Evolutionary conservation across 768 basidiomycete species (phyloP).

Genomic region (Leccinum ochraceum): DNA sequence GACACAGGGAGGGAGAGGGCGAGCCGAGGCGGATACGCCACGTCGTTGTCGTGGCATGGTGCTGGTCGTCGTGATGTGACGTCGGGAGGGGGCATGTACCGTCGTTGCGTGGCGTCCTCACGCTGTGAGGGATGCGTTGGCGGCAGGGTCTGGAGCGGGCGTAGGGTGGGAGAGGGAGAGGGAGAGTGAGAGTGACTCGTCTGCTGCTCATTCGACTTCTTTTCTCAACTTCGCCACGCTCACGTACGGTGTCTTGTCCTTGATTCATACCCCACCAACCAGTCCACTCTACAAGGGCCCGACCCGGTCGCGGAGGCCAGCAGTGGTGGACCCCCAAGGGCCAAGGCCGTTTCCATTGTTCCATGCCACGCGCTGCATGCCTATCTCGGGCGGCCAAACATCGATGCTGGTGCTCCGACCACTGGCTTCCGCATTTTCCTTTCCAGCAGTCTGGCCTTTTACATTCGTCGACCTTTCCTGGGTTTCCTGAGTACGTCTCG

Average conservation of each 20-base stretch:
- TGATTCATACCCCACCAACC: slow-evolving; percentile 72
- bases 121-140: too few relatives aligned
- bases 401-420: slow-evolving; percentile 46
- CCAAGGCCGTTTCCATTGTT: slow-evolving; percentile 76
- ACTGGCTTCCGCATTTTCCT: slow-evolving; percentile 20
- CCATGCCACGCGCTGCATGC: slow-evolving; percentile 80
- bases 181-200: slow-evolving; percentile 24
- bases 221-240: slow-evolving; percentile 60
- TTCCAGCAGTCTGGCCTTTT: slow-evolving; percentile 35
- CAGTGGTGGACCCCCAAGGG: slow-evolving; percentile 57
- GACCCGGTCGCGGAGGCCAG: slow-evolving; percentile 81
- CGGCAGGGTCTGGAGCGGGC: too few relatives aligned
- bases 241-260: slow-evolving; percentile 64
- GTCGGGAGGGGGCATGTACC: too few relatives aligned
- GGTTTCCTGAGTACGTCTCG: slow-evolving; percentile 43
- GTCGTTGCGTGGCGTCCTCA: too few relatives aligned
- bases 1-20: too few relatives aligned
- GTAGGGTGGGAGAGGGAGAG: too few relatives aligned
- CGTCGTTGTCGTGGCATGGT: too few relatives aligned
- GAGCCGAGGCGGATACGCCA: too few relatives aligned
- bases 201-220: slow-evolving; percentile 47
- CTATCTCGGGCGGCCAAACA: slow-evolving; percentile 79
- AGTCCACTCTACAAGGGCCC: slow-evolving; percentile 85
- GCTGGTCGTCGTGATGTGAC: too few relatives aligned
- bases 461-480: slow-evolving; percentile 35